Base-by-base conservation (phyloP, 2,329 filamentous ascomycete species). In the Salinomyces thailandicus region DNA sequence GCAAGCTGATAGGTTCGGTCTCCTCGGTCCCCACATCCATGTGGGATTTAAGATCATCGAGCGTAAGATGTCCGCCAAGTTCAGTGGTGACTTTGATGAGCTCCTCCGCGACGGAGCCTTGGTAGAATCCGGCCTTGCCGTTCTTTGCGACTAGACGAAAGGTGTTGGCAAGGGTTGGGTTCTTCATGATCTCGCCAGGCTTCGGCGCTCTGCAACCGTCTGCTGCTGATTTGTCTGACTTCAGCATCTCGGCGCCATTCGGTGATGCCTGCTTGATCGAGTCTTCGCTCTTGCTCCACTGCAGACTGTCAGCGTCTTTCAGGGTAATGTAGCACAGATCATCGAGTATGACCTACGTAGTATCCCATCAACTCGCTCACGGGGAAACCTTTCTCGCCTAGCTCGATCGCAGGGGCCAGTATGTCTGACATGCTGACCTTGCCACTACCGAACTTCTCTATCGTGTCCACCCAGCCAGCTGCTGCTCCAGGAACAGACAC, bases 51-150 rank as follows among this genome's bases (percentile, higher is more conserved):
- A 98, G 63, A 54, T 98, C 91, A 2, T 84, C 81, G 1, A 91
- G 64, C 8, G 80, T 79, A 20, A 96, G 66, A 47, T 79, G 76
- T 0, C 87, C 86, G 16, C 89, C 89, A 0, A 80, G 72, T 38
- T 81, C 76, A 44, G 75, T 69, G 1, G 89, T 75, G 0, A 86
- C 85, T 51, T 83, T 80, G 35, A 94, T 72, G 12, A 96, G 68
- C 45, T 79, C 80, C 53, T 91, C 73, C 3, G 85, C 91, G 35
- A 96, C 77, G 24, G 78, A 71, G 1, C 91, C 91, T 16, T 77
- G 73, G 59, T 98, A 98, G 66, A 95, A 98, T 0, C 89, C 91
- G 49, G 77, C 76, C 62, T 93, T 95, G 14, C 87, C 86, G 40
- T 93, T 71, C 19, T 76, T 69, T 0, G 79, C 89, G 4, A 98